phyloP scores from a whole-genome alignment of 2,329 filamentous ascomycete species.

The Fusarium sarcochroum region DNA sequence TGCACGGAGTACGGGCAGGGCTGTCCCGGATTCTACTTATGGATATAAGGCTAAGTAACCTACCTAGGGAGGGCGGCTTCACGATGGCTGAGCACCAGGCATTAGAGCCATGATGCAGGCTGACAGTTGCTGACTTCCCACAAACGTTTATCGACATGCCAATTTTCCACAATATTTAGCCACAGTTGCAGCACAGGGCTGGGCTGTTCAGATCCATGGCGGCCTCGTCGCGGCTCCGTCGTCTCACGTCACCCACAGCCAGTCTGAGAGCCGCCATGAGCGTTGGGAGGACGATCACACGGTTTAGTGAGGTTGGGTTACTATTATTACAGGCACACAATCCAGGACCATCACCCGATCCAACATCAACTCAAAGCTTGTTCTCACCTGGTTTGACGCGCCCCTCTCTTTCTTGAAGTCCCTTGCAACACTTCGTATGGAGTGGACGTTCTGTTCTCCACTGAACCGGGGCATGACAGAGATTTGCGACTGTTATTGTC shows the following conservation, averaged over 20 bases:
- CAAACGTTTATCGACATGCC: slow-evolving; percentile 20
- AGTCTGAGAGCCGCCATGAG: slow-evolving; percentile 8
- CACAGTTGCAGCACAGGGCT: slow-evolving; percentile 24
- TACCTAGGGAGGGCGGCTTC: slow-evolving; percentile 6
- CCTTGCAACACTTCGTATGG: slow-evolving; percentile 36
- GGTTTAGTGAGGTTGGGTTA: slow-evolving; percentile 15
- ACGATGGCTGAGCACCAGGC: slow-evolving; percentile 18
- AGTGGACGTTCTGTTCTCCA: slow-evolving; percentile 34
- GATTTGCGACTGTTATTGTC: slow-evolving; percentile 15
- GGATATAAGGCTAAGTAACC: slow-evolving; percentile 11
- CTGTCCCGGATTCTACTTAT: slow-evolving; percentile 6
- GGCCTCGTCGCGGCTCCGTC: slow-evolving; percentile 12
- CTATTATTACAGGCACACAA: slow-evolving; percentile 29
- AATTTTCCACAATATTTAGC: slow-evolving; percentile 12
- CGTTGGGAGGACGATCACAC: slow-evolving; percentile 24
- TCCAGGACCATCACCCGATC: slow-evolving; percentile 32
- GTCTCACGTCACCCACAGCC: slow-evolving; percentile 40
- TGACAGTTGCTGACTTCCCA: slow-evolving; percentile 22
- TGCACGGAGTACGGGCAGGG: slow-evolving; percentile 28
- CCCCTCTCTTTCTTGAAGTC: slow-evolving; percentile 26
- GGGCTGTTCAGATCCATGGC: not conserved
- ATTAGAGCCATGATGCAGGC: slow-evolving; percentile 13
- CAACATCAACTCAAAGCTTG: slow-evolving; percentile 34
- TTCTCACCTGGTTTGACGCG: slow-evolving; percentile 35
- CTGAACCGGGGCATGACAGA: slow-evolving; percentile 16